phyloP scores from a whole-genome alignment of 495 filamentous ascomycete genomes.

The Cercophora samala region DNA sequence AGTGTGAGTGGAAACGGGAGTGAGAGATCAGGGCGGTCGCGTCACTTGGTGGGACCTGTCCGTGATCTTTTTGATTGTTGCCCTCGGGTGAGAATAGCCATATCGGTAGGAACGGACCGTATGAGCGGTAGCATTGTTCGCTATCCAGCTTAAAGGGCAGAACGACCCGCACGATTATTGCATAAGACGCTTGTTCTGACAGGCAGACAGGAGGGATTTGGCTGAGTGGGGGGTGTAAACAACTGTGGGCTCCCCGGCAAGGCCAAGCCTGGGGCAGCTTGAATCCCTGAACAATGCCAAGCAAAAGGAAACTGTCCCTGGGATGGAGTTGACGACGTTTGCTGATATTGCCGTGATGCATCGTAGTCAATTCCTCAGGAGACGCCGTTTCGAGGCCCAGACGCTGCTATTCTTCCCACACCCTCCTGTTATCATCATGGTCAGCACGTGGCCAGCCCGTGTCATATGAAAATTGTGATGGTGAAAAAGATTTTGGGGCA shows the following conservation, averaged over 20 bases:
- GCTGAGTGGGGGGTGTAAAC: slow-evolving; percentile 21
- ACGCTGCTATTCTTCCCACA: neutral
- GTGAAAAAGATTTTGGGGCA: neutral
- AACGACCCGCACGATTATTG: slow-evolving; percentile 22
- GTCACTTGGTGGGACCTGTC: slow-evolving; percentile 34
- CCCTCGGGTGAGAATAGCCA: slow-evolving; percentile 38
- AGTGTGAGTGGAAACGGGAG: slow-evolving; percentile 21
- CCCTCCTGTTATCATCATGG: neutral
- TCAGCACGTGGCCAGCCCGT: neutral
- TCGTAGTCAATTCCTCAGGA: neutral
- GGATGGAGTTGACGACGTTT: neutral
- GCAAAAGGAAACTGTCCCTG: neutral
- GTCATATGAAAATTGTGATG: neutral
- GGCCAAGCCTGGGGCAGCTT: slow-evolving; percentile 17
- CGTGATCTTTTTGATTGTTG: slow-evolving; percentile 23
- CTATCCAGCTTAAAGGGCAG: slow-evolving; percentile 16
- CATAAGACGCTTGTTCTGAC: slow-evolving; percentile 21
- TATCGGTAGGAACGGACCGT: slow-evolving; percentile 46
- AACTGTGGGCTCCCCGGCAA: slow-evolving; percentile 16
- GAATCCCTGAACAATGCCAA: slow-evolving; percentile 18
- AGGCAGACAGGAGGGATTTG: slow-evolving; percentile 14
- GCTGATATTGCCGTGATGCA: neutral
- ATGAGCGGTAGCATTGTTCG: slow-evolving; percentile 36
- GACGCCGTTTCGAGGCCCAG: neutral
- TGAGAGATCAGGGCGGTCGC: slow-evolving; percentile 17